phyloP scores from a whole-genome alignment of 2,329 filamentous ascomycete species.

The Trichoderma arundinaceum region DNA sequence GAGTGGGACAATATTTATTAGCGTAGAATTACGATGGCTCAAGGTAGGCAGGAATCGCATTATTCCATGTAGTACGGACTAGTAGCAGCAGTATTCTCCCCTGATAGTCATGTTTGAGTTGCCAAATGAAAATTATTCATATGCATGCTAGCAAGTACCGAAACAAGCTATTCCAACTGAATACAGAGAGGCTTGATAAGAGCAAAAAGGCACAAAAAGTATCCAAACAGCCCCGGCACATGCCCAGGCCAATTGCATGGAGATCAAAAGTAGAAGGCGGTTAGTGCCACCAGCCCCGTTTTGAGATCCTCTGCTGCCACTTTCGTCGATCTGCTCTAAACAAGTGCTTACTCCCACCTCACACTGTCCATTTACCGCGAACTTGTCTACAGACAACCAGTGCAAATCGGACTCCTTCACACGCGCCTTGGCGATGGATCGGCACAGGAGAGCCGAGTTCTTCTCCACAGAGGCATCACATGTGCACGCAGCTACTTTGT shows the following conservation, averaged over 20 bases:
- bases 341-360: neutral
- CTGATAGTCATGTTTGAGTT: too few species aligned
- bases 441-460: slow-evolving; percentile 24
- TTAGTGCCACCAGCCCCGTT: neutral
- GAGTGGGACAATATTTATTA: neutral
- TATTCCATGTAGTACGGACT: too few species aligned
- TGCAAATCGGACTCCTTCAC: neutral
- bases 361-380: neutral
- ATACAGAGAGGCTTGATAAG: too few species aligned
- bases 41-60: neutral
- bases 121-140: too few species aligned
- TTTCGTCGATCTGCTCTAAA: slow-evolving; percentile 9
- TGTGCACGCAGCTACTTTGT: slow-evolving; percentile 15
- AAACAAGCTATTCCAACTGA: too few species aligned
- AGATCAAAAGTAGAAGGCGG: neutral
- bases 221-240: neutral
- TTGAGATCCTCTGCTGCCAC: neutral
- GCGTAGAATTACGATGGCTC: neutral
- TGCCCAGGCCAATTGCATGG: neutral
- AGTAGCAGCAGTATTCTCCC: too few species aligned
- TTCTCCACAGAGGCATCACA: slow-evolving; percentile 29
- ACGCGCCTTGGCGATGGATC: neutral
- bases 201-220: too few species aligned
- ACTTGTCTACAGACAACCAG: neutral
- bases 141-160: too few species aligned